Conservation (phyloP, 2,329 filamentous ascomycete species). For the Fusarium ambrosium region DNA sequence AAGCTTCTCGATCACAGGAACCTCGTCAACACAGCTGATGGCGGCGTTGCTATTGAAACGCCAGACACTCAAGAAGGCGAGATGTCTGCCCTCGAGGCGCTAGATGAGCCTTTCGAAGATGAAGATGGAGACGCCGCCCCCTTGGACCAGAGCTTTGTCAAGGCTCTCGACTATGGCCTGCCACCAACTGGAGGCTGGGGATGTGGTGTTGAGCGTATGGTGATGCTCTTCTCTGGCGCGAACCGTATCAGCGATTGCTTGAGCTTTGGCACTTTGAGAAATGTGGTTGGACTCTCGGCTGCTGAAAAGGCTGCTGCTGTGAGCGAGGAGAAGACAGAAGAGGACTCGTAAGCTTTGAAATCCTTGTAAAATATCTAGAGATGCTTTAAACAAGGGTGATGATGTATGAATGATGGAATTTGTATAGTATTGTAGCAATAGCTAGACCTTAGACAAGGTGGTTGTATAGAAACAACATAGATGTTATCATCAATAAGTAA, state of each 20-base stretch:
- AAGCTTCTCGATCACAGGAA: slow-evolving; percentile 77
- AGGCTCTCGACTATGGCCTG: slow-evolving; percentile 87
- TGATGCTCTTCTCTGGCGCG: slow-evolving; percentile 89
- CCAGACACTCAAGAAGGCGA: slow-evolving; percentile 20
- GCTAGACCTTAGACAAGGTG: slow-evolving; percentile 25
- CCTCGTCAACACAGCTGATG: slow-evolving; percentile 53
- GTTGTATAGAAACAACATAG: slow-evolving; percentile 22
- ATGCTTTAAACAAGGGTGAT: slow-evolving; percentile 6
- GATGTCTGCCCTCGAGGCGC: slow-evolving; percentile 8
- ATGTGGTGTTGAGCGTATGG: slow-evolving; percentile 89
- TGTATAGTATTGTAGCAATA: slow-evolving; percentile 45
- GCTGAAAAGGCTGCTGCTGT: slow-evolving; percentile 40
- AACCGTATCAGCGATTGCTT: slow-evolving; percentile 87
- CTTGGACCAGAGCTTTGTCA: slow-evolving; percentile 85
- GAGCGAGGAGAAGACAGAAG: neutral
- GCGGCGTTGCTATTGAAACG: slow-evolving; percentile 49
- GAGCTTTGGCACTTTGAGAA: slow-evolving; percentile 87
- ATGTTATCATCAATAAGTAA: neutral
- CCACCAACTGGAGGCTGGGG: slow-evolving; percentile 99
- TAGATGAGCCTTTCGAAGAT: slow-evolving; percentile 46
- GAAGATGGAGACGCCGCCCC: slow-evolving; percentile 61
- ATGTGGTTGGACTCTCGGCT: slow-evolving; percentile 69
- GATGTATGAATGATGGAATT: slow-evolving; percentile 39
- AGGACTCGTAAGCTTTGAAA: slow-evolving; percentile 11
- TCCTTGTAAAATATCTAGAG: slow-evolving; percentile 18